Base-by-base conservation (phyloP, 345 rosid genomes). In the Lumnitzera racemosa region DNA sequence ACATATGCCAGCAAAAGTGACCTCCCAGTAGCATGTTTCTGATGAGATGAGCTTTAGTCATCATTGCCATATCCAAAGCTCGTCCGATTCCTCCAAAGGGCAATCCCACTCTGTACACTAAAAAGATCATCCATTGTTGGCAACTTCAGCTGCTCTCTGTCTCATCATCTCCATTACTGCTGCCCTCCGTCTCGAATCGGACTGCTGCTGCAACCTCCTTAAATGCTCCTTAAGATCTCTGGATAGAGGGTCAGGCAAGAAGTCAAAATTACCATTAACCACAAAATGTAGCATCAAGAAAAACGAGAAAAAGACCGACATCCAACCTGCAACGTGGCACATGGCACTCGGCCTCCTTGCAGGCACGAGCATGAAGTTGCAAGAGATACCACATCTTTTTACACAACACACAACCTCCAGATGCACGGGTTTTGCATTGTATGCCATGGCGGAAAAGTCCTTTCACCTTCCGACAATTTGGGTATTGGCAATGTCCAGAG, bases 161-260 rank as follows among this genome's bases (percentile, higher is more conserved):
- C 97, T 84, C 99, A 95, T 90, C 99, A 95, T 95, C 82, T 95
- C 97, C 96, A 84, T 95, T 51, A 95, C 99, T 13, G 99, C 97
- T 51, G 97, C 97, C 81, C 99, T 84, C n/a, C 99, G 85, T 51
- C 97, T 74, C 51, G 99, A 88, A 77, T 95, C 99, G 24, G 97
- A 80, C 78, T 95, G 99, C 76, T 95, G 97, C 72, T 86, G 92
- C 59, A 88, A 78, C 81, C 97, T 83, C 80, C 92, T 82, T 75
- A 88, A 48, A 85, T 90, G 97, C 59, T 90, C 99, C 80, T 78
- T 86, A 46, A 95, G 78, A 78, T 95, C 99, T 76, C 99, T 95
- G 96, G 9, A 51, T 41, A 36, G 66, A 16, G 48, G 24, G 75
- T 46, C 55, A 24, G 68, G 46, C 72, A 58, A 54, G 53, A 59